Evolutionary conservation across 306 rosid species (phyloP), one percentile per base, ranked within the genome.

Genomic region (Ochetophila trinervis): DNA sequence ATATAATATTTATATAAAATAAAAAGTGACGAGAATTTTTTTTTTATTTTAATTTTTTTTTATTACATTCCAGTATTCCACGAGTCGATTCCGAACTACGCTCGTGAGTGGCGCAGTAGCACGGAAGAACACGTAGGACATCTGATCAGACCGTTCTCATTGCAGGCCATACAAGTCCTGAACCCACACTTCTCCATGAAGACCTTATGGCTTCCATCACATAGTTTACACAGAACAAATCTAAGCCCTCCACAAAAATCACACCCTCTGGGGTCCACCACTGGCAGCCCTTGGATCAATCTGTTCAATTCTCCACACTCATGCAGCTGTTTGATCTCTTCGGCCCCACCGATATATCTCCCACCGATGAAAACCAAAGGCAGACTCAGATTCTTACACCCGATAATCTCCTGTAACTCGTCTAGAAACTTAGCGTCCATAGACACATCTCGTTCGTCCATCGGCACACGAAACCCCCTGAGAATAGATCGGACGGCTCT

Each of bases 371-470:
- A 93, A 12, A 87, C 91, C 34, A 79, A 67, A 0, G 99, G 97
- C 2, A 89, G 76, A n/a, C 63, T 57, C 27, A 81, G 59, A 3
- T 55, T 64, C 57, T 68, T 76, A 21, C 76, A 57, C 12, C 91
- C 88, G 5, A 83, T 56, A 35, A 85, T 70, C 58, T 5, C 73
- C 68, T 81, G 83, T 15, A 92, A 70, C 71, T 92, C 96, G 45
- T 80, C 69, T 21, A 80, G 74, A 53, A 73, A 89, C 27, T 62
- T 60, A 0, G 77, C 71, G 74, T 89, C 98, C 70, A 92, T 82
- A 8, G 93, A 85, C 32, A 92, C 79, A 53, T 92, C 98, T 20
- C 98, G 89, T 60, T 89, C 95, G 83, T 92, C 98, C 52, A 89
- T 49, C 6, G 83, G 77, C 48, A 84, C 84, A 5, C 68, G 68